Base-by-base conservation (phyloP, 768 basidiomycete genomes). In the Tricholoma sp. region DNA sequence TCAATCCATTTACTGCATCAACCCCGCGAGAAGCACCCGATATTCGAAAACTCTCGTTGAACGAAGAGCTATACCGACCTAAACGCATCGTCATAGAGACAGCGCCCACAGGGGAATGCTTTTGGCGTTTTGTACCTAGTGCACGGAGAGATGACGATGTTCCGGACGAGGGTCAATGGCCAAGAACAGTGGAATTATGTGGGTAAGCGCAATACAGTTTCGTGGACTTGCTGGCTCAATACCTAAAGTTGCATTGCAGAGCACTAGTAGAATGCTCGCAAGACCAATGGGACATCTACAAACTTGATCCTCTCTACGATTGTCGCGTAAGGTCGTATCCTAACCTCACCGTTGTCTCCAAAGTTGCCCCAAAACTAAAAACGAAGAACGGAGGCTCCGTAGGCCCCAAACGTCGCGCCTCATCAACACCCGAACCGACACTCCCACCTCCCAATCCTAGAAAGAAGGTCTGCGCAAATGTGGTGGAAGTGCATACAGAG, bases 201-300 rank as follows among this genome's bases (percentile, higher is more conserved):
- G 88, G 89, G 90, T 91, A 63, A 72, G 84, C 67, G 52, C 24
- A 32, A 49, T 52, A 53, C 34, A 37, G 13, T 47, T 50, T 44
- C 13, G n/a, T 37, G 45, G 28, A 44, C 17, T 34, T 48, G 13
- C 36, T 57, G 48, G 39, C 41, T 50, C 47, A 54, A 7, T 61
- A 57, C 57, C 20, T 50, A 63, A 41, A 54, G 55, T 54, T 57
- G 37, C 24, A 59, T 53, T 57, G 17, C 54, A 86, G 85, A 9
- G 71, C 80, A 69, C 65, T 68, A 1, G 68, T 80, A 52, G 67
- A 79, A 56, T 80, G 80, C 65, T 79, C 80, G 17, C 86, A 87
- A 66, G 88, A 91, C 34, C 89, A 91, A 67, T 92, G 90, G 90
- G 90, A 92, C 58, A 84, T 91, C 29, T 86, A 91, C 72, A 91